Evolutionary conservation across 1,284 basidiomycete genomes (phyloP).

Genomic region (Hemileia vastatrix): DNA sequence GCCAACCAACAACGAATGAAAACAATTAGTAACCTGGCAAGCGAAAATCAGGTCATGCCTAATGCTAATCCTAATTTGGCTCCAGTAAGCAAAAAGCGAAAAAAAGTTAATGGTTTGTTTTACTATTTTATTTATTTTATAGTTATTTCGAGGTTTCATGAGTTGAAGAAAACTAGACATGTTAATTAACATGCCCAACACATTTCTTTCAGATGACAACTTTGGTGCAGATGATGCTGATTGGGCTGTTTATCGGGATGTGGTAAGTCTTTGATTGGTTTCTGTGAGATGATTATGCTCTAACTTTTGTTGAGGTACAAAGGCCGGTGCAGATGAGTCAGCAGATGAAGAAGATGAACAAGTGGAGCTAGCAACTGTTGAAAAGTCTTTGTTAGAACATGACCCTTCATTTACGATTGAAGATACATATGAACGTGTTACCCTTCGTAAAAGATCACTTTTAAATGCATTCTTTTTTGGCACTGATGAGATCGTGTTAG

Average conservation of each 20-base stretch:
- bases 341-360: constrained; percentile 94
- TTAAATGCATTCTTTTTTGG: constrained; percentile 66
- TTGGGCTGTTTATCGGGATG: constrained; percentile 96
- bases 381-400: constrained; percentile 67
- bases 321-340: constrained; percentile 68
- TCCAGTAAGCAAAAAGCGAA: constrained; percentile 57
- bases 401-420: constrained; percentile 73
- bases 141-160: background rate
- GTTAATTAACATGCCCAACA: background rate
- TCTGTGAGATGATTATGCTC: constrained; percentile 7
- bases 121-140: constrained; percentile 1
- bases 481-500: constrained; percentile 49
- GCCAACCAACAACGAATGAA: constrained; percentile 97
- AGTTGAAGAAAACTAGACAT: background rate
- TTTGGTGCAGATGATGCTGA: constrained; percentile 94
- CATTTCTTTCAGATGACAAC: constrained; percentile 60
- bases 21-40: constrained; percentile 82
- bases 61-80: constrained; percentile 55
- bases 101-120: constrained; percentile 55
- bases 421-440: constrained; percentile 69
- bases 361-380: constrained; percentile 60
- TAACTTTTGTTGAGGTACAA: constrained; percentile 44
- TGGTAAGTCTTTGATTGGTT: constrained; percentile 52
- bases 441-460: constrained; percentile 67
- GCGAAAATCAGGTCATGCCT: constrained; percentile 46